Base-by-base conservation (phyloP, 257 asterid species). In the Echium plantagineum region DNA sequence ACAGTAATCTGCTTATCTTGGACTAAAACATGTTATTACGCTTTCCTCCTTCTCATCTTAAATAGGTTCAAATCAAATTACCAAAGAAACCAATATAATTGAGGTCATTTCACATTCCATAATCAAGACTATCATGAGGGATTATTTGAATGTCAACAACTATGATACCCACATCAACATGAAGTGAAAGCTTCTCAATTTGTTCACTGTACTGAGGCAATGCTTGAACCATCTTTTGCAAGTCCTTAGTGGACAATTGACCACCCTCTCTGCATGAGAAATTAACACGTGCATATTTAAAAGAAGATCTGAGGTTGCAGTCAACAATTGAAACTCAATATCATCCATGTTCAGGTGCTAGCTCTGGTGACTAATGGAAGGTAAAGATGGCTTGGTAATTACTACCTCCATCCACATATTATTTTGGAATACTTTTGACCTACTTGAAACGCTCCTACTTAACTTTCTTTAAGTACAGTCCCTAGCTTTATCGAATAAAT, bases 141-240 rank as follows among this genome's bases (percentile, higher is more conserved):
- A 5, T 53, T 8, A 42, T 12, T 10, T 42, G 49, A 15, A 12
- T 12, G 10, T 52, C 9, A 56, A 56, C 18, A 56, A 56, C 9
- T 18, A 9, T 21, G n/a, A 16, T 21, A 93, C 99, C 86, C 79
- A 93, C 99, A 80, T 93, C 99, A 60, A 93, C 96, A 86, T 93
- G 99, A 61, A 93, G 99, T 53, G 99, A 93, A 68, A 93, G 97
- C 80, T 89, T 93, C 75, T 93, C 99, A 55, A 89, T 93, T 76
- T 93, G 99, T 80, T 93, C 97, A 69, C 99, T 89, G 67, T 93
- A 93, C 62, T 93, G 96, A 71, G 99, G 99, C 88, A 93, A 78
- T 63, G 99, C 97, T 74, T 93, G 99, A 72, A 93, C 99, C 97
- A 89, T 84, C 89, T 85, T 89, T 80, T 93, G 97, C 86, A 93